These are phyloP conservation scores for Mucor lusitanicus DNA, from an alignment of 371 early-diverging fungal genomes.

Conservation along the genomic window DNA sequence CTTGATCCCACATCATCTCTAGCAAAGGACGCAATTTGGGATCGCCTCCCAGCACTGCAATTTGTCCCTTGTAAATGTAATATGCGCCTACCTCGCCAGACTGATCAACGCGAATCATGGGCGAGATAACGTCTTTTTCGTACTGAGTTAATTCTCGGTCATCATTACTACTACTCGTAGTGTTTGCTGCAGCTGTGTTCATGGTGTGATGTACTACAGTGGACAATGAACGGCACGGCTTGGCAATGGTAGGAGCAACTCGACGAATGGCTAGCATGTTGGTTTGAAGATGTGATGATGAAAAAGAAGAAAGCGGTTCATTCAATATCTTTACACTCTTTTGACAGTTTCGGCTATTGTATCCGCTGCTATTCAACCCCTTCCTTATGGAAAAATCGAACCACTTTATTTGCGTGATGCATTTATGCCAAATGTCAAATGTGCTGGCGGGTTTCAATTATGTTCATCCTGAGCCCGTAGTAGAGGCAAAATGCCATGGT, in stretches of 20 bases:
- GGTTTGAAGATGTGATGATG: no score
- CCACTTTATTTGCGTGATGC: not conserved
- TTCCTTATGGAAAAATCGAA: not conserved
- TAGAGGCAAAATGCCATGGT: no score
- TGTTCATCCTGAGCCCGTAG: no score
- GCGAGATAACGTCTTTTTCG: conserved; percentile 35
- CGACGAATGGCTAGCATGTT: not conserved
- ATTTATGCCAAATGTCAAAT: no score
- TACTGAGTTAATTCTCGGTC: conserved; percentile 23
- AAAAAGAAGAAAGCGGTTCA: no score
- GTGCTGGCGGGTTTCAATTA: no score
- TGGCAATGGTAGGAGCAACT: not conserved
- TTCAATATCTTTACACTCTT: not conserved
- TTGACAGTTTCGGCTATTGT: not conserved
- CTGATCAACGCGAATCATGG: conserved; percentile 93
- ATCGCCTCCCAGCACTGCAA: conserved; percentile 79
- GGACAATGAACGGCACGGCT: not conserved
- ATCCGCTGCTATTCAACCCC: not conserved
- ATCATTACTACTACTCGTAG: no score
- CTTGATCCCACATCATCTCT: conserved; percentile 96
- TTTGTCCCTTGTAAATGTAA: conserved; percentile 93
- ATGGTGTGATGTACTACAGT: not conserved
- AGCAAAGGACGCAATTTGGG: conserved; percentile 71
- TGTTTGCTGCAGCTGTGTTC: not conserved
- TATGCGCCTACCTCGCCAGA: conserved; percentile 97